These are phyloP conservation scores for Ganoderma sinense DNA, from an alignment of 1,284 basidiomycete genomes.

Conservation along the genomic window DNA sequence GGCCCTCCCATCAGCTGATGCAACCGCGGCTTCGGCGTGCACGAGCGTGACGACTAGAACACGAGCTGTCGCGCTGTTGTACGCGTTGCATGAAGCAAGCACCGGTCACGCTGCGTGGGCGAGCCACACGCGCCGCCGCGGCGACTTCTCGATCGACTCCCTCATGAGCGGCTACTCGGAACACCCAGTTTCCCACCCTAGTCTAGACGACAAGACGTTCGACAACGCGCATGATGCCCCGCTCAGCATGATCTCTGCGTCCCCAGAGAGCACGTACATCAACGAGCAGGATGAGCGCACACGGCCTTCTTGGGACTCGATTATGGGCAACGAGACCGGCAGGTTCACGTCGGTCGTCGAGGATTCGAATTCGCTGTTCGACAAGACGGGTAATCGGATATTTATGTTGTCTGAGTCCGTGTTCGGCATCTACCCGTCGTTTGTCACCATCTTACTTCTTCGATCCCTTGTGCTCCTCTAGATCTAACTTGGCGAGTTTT, in stretches of 20 bases:
- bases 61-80: slow-evolving; percentile 59
- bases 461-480: no score
- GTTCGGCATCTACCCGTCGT: slow-evolving; percentile 61
- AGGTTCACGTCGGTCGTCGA: slow-evolving; percentile 45
- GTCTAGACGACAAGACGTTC: slow-evolving; percentile 90
- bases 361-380: slow-evolving; percentile 77
- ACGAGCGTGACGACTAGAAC: slow-evolving; percentile 57
- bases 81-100: slow-evolving; percentile 56
- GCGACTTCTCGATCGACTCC: slow-evolving; percentile 72
- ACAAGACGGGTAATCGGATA: slow-evolving; percentile 60
- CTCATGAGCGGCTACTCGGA: slow-evolving; percentile 69
- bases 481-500: no score
- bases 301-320: slow-evolving; percentile 34
- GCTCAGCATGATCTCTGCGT: slow-evolving; percentile 73
- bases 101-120: slow-evolving; percentile 69
- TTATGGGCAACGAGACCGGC: slow-evolving; percentile 29
- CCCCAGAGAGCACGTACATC: slow-evolving; percentile 57
- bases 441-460: no score
- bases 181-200: slow-evolving; percentile 69
- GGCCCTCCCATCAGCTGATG: slow-evolving; percentile 73
- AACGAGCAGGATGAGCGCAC: slow-evolving; percentile 24
- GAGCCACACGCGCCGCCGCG: slow-evolving; percentile 63
- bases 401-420: slow-evolving; percentile 68
- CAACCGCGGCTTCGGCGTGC: slow-evolving; percentile 63
- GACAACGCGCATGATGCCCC: slow-evolving; percentile 67